A percentile compares a stretch with the other conserved stretches of the same genome.
Conservation (phyloP, 2,329 filamentous ascomycete genomes). For the Penicillium sp. region DNA sequence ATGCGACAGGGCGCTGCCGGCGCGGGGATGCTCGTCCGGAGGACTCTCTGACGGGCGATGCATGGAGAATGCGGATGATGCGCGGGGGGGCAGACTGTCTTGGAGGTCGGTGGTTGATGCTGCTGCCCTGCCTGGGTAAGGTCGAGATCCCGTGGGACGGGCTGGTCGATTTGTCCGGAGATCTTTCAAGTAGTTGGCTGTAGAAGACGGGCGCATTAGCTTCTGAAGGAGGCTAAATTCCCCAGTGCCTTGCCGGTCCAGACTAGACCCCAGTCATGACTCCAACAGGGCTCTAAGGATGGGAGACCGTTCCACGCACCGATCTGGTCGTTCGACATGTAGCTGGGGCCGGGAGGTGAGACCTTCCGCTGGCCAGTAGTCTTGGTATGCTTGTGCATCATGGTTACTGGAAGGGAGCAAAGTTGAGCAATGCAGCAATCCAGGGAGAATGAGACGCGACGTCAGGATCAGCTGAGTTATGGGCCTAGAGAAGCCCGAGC, state of each 20-base stretch:
- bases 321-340: slow-evolving; percentile 48
- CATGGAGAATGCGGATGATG: slow-evolving; percentile 45
- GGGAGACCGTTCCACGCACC: no score
- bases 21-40: slow-evolving; percentile 33
- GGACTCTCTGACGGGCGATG: slow-evolving; percentile 24
- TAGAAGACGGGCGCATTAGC: slow-evolving; percentile 16
- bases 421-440: slow-evolving; percentile 8
- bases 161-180: slow-evolving; percentile 57
- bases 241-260: no score
- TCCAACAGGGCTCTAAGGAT: no score
- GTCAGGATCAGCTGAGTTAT: slow-evolving; percentile 14
- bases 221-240: no score
- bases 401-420: slow-evolving; percentile 18
- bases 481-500: slow-evolving; percentile 4
- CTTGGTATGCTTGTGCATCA: slow-evolving; percentile 42
- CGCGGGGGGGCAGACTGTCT: slow-evolving; percentile 39
- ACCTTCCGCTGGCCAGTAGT: slow-evolving; percentile 43
- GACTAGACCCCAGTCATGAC: no score
- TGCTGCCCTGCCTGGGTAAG: slow-evolving; percentile 52
- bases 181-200: slow-evolving; percentile 60
- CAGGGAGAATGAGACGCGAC: slow-evolving; percentile 7
- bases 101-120: slow-evolving; percentile 24
- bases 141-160: slow-evolving; percentile 60
- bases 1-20: slow-evolving; percentile 43
- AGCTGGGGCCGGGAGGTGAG: slow-evolving; percentile 47